These are phyloP conservation scores for Erodium texanum DNA, from an alignment of 441 rosid species.

Conservation along the genomic window DNA sequence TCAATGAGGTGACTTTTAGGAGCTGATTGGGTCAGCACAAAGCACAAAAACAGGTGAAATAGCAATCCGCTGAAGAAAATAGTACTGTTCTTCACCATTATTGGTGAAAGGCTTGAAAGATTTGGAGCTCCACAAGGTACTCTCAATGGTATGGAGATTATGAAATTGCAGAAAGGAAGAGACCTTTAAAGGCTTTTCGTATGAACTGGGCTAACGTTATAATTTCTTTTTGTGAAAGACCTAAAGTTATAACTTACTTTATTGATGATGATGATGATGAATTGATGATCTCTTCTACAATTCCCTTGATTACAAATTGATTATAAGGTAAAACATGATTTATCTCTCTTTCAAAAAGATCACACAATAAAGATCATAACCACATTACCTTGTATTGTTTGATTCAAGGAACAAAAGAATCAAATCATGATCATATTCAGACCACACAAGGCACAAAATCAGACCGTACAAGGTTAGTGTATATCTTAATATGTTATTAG, in stretches of 20 bases:
- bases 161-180: not conserved
- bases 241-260: not conserved
- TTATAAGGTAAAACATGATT: too few relatives aligned
- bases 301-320: not conserved
- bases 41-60: constrained; percentile 20
- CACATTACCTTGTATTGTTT: too few relatives aligned
- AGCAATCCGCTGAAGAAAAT: constrained; percentile 12
- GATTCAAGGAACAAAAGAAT: too few relatives aligned
- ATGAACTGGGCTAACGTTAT: not conserved
- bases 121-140: not conserved
- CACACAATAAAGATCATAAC: too few relatives aligned
- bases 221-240: too few relatives aligned
- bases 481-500: too few relatives aligned
- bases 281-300: not conserved
- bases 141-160: not conserved
- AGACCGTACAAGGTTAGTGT: too few relatives aligned
- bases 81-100: constrained; percentile 20
- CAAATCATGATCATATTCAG: too few relatives aligned
- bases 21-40: constrained; percentile 32
- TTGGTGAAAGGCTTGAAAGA: not conserved
- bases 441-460: too few relatives aligned
- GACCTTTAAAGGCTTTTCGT: not conserved
- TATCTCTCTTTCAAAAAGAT: too few relatives aligned
- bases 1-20: constrained; percentile 46
- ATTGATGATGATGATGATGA: not conserved